Evolutionary conservation across 306 rosid genomes (phyloP), one percentile per base, ranked within the genome.

Genomic region (Boehmeria nivea): DNA sequence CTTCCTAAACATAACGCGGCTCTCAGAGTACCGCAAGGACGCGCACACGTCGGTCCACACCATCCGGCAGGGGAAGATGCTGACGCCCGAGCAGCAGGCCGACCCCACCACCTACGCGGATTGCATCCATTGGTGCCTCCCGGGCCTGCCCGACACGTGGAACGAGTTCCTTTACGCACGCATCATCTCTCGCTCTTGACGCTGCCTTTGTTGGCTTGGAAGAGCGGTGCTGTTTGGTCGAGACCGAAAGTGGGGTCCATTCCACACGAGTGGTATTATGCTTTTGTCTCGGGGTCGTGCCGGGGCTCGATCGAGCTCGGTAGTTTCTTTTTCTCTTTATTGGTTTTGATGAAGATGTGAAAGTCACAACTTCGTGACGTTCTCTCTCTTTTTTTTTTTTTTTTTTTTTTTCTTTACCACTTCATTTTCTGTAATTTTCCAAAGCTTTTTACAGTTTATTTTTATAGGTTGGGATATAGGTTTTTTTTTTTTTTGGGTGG

Each of bases 121-220:
- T 51, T 91, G 99, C 40, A 91, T 91, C 57, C 96, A 91, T 40
- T 87, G 99, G 99, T 91, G 98, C 52, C 80, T 91, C 8, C 99
- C 96, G 1, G 99, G 99, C 3, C 56, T 91, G 64, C 99, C 96
- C 23, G 96, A 87, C 68, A 91, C 93, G 2, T 87, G 96, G 99
- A 91, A 91, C 9, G 99, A 91, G 67, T 80, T 91, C 34, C 66
- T 91, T 4, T 91, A 84, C 51, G 44, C 99, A 11, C 87, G 67
- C 12, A 81, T 91, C 39, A 77, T 91, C 11, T 80, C 93, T 11
- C 69, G 27, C 8, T 77, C 93, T 69, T 91, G 80, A 84, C 84
- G 66, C 21, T 1, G n/a, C n/a, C n/a, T n/a, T n/a, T n/a, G n/a
- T n/a, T n/a, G n/a, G n/a, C n/a, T n/a, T n/a, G n/a, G n/a, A n/a